Conservation (phyloP, 768 basidiomycete genomes). For the Harrya chromipes region DNA sequence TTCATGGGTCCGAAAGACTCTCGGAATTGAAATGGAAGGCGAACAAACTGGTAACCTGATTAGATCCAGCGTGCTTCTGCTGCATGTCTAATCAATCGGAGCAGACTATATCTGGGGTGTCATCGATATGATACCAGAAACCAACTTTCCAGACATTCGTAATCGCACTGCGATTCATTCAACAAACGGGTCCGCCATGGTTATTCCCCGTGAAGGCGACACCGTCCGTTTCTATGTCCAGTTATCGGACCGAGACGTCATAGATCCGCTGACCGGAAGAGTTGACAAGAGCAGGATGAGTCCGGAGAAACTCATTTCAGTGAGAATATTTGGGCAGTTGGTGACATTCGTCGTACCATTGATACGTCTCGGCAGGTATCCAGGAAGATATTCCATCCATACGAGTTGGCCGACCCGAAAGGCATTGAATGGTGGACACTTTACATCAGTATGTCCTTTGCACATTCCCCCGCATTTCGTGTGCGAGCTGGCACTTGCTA, state of each 20-base stretch:
- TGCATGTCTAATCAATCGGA: neutral
- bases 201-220: slow-evolving; percentile 71
- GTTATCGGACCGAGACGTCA: slow-evolving; percentile 46
- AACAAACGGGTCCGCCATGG: slow-evolving; percentile 61
- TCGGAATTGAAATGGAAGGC: slow-evolving; percentile 45
- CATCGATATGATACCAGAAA: slow-evolving; percentile 65
- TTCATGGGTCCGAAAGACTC: slow-evolving; percentile 44
- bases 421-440: slow-evolving; percentile 70
- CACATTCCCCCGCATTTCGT: neutral
- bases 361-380: slow-evolving; percentile 41
- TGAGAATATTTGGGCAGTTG: slow-evolving; percentile 19
- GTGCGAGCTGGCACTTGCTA: neutral
- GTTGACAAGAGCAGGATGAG: slow-evolving; percentile 51
- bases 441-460: slow-evolving; percentile 53
- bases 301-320: slow-evolving; percentile 52
- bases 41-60: slow-evolving; percentile 39
- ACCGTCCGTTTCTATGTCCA: slow-evolving; percentile 72
- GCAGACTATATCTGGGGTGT: slow-evolving; percentile 83
- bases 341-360: neutral
- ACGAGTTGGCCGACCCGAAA: slow-evolving; percentile 44
- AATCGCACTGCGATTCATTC: slow-evolving; percentile 67
- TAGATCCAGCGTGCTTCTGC: neutral
- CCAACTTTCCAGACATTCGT: slow-evolving; percentile 76
- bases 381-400: slow-evolving; percentile 55
- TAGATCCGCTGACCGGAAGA: slow-evolving; percentile 46